phyloP scores from a whole-genome alignment of 129 eudicot genomes.

The Daucus carota region DNA sequence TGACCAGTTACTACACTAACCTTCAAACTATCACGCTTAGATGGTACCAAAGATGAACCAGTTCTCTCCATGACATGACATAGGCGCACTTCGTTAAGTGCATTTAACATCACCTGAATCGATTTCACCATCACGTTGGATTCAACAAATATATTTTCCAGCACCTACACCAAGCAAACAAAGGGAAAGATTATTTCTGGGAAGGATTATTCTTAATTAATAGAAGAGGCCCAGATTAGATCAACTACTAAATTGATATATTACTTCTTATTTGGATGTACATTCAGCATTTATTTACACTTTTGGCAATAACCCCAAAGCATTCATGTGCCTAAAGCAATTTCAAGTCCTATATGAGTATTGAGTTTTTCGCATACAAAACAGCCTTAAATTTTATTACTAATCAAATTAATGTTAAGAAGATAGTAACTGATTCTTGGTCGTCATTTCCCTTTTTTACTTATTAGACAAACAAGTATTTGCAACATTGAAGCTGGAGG shows the following conservation, averaged over 20 bases:
- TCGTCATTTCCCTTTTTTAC: background rate
- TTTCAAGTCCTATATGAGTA: background rate
- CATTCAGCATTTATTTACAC: background rate
- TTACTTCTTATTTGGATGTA: background rate
- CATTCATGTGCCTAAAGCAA: background rate
- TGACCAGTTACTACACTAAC: constrained; percentile 26
- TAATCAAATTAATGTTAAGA: background rate
- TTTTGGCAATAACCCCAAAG: background rate
- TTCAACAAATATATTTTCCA: constrained; percentile 64
- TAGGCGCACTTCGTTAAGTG: constrained; percentile 85
- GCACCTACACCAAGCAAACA: constrained; percentile 49
- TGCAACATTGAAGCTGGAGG: background rate
- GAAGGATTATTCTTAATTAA: background rate
- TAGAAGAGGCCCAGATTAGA: background rate
- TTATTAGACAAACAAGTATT: background rate
- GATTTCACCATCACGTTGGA: constrained; percentile 69
- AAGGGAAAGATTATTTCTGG: background rate
- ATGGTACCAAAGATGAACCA: constrained; percentile 30
- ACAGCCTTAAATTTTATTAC: background rate
- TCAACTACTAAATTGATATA: background rate
- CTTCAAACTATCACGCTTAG: constrained; percentile 48
- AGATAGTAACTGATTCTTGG: background rate
- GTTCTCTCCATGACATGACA: constrained; percentile 61
- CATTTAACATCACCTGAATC: constrained; percentile 65
- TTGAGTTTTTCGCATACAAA: background rate